Evolutionary conservation across 2,329 filamentous ascomycete genomes (phyloP).

Genomic region (Sarocladium oryzae): DNA sequence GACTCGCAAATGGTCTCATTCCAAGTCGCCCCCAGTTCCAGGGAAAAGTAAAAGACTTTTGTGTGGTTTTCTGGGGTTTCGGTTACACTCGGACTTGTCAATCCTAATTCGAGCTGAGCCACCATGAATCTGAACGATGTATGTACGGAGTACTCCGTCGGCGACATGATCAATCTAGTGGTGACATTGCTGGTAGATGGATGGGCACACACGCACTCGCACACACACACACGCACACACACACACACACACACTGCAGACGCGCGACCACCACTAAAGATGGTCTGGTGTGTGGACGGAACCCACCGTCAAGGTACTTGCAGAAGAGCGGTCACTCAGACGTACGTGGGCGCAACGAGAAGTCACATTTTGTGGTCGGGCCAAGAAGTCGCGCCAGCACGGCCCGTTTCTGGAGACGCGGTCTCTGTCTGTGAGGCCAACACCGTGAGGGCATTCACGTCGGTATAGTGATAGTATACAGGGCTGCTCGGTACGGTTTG

Average conservation of each 20-base stretch:
- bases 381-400: no score
- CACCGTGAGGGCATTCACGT: no score
- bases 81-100: not conserved
- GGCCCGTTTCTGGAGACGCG: no score
- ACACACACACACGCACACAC: no score
- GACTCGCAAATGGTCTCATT: not conserved
- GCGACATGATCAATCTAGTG: not conserved
- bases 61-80: not conserved
- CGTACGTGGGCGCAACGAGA: not conserved
- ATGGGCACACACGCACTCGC: no score
- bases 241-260: no score
- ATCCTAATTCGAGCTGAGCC: not conserved
- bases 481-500: no score
- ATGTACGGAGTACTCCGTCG: not conserved
- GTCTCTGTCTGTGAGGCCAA: no score
- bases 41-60: not conserved
- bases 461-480: no score
- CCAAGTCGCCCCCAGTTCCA: not conserved
- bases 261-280: no score
- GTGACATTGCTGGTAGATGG: not conserved
- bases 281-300: not conserved
- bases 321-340: slow-evolving; percentile 4
- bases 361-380: no score
- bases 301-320: not conserved
- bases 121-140: not conserved